Conservation (phyloP, 768 basidiomycete genomes). For the Tylopilus sp. region DNA sequence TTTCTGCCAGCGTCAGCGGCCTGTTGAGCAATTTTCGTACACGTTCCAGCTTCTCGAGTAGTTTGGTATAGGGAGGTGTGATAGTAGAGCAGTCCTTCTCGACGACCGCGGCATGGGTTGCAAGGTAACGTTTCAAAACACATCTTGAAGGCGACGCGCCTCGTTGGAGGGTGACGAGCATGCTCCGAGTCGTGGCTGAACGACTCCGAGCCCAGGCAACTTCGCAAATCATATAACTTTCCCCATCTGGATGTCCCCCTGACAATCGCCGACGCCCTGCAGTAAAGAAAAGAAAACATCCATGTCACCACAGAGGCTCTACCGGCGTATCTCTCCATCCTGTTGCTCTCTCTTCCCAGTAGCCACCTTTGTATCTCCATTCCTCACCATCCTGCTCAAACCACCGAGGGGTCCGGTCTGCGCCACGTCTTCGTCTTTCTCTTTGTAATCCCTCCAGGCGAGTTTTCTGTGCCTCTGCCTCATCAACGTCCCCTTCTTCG, state of each 20-base stretch:
- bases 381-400: conserved; percentile 67
- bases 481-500: conserved; percentile 70
- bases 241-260: conserved; percentile 1
- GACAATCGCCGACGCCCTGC: no score
- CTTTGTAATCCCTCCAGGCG: conserved; percentile 76
- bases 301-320: conserved; percentile 67
- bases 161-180: conserved; percentile 18
- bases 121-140: conserved; percentile 32
- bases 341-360: conserved; percentile 72
- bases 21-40: conserved; percentile 68
- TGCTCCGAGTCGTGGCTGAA: conserved; percentile 8
- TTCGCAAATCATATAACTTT: not conserved
- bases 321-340: conserved; percentile 56
- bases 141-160: conserved; percentile 8
- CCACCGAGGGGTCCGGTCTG: conserved; percentile 67
- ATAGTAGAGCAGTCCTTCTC: conserved; percentile 67
- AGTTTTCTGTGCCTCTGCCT: conserved; percentile 69
- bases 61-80: conserved; percentile 76
- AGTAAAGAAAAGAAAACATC: no score
- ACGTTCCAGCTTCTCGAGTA: conserved; percentile 65
- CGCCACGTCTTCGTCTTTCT: conserved; percentile 58
- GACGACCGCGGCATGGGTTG: conserved; percentile 39
- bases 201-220: no score
- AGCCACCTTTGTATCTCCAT: conserved; percentile 76
- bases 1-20: conserved; percentile 93